phyloP scores from a whole-genome alignment of 495 filamentous ascomycete genomes.

The Aspergillus biplanus region DNA sequence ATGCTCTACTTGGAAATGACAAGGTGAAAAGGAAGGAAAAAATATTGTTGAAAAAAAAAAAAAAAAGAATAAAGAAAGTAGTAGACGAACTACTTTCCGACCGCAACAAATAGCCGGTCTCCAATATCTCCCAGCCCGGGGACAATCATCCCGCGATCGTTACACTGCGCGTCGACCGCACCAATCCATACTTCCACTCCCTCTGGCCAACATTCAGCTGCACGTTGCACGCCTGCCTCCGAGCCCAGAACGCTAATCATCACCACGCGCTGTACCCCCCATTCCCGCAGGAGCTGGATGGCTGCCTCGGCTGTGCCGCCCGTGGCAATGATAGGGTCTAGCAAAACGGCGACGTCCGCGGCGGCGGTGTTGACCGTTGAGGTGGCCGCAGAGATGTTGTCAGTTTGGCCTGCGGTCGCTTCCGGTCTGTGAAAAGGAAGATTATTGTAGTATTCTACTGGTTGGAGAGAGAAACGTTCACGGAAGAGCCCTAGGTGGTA shows the following conservation, averaged over 20 bases:
- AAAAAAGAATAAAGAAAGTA: background rate
- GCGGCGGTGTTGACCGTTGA: constrained; percentile 40
- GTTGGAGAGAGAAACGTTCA: constrained; percentile 79
- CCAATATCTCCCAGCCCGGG: constrained; percentile 92
- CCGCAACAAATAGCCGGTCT: constrained; percentile 88
- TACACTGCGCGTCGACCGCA: constrained; percentile 71
- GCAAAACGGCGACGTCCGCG: constrained; percentile 72
- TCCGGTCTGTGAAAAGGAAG: constrained; percentile 71
- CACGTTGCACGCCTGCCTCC: constrained; percentile 63
- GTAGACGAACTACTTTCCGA: constrained; percentile 71
- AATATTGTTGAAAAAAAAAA: background rate
- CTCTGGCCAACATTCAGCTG: constrained; percentile 72
- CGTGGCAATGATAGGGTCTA: constrained; percentile 93
- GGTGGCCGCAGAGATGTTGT: constrained; percentile 43
- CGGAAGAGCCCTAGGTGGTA: constrained; percentile 95
- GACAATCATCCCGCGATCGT: constrained; percentile 84
- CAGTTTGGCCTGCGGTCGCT: constrained; percentile 24
- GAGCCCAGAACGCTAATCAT: constrained; percentile 78
- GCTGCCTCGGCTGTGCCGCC: constrained; percentile 88
- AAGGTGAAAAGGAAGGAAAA: background rate
- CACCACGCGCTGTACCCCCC: constrained; percentile 82
- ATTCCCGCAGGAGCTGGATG: constrained; percentile 85
- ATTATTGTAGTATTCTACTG: constrained; percentile 98
- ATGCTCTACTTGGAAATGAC: background rate
- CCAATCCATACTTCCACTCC: constrained; percentile 83